These are phyloP conservation scores for Cladophialophora carrionii DNA, from an alignment of 2,329 filamentous ascomycete species.

Conservation along the genomic window DNA sequence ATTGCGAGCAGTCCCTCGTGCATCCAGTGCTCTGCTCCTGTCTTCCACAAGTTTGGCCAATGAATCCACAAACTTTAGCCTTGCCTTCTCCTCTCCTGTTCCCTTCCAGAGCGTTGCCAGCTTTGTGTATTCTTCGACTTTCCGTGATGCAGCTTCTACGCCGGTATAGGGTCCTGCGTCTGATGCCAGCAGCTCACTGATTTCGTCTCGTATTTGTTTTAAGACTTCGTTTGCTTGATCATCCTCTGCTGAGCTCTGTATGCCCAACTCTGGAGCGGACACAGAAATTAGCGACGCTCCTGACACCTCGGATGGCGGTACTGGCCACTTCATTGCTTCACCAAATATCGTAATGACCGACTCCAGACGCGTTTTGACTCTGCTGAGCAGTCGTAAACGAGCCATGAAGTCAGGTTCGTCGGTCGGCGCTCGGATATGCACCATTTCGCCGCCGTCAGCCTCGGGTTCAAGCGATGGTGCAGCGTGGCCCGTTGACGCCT, in stretches of 20 bases:
- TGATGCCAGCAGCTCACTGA: conserved; percentile 66
- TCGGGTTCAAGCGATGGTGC: conserved; percentile 2
- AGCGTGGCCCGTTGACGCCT: conserved; percentile 36
- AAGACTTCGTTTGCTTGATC: conserved; percentile 86
- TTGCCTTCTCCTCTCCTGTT: conserved; percentile 90
- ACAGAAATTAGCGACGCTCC: conserved; percentile 86
- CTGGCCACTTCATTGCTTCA: conserved; percentile 91
- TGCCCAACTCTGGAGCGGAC: conserved; percentile 76
- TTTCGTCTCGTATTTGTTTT: conserved; percentile 70
- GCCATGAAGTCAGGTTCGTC: conserved; percentile 69
- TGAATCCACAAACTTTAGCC: conserved; percentile 77
- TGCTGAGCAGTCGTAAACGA: conserved; percentile 78
- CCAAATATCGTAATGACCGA: conserved; percentile 89
- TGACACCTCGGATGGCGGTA: conserved; percentile 84
- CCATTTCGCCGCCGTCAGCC: conserved; percentile 23
- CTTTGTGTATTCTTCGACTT: conserved; percentile 76
- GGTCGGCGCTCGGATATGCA: conserved; percentile 15
- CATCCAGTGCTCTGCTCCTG: conserved; percentile 53
- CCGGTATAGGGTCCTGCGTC: conserved; percentile 65
- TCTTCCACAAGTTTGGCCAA: conserved; percentile 84
- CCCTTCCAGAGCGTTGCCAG: conserved; percentile 86
- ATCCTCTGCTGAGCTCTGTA: conserved; percentile 70
- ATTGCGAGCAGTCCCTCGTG: conserved; percentile 41
- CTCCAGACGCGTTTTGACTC: conserved; percentile 82
- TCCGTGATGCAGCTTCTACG: conserved; percentile 70